These are phyloP conservation scores for Jaltomata sinuosa DNA, from an alignment of 257 asterid genomes.

Conservation along the genomic window DNA sequence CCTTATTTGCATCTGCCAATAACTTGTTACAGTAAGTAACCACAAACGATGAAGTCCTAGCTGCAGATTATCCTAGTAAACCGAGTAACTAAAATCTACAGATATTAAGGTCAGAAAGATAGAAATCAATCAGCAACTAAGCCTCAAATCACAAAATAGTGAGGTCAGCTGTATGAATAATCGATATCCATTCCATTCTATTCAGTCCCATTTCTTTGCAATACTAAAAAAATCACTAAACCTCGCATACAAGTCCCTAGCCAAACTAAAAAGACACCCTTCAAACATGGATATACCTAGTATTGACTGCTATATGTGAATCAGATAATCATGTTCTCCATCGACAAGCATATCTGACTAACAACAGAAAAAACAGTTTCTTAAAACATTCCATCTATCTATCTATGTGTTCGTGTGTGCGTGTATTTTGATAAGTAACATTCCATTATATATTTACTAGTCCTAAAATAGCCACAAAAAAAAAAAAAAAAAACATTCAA, in stretches of 20 bases:
- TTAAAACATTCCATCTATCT: background rate
- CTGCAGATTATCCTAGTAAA: background rate
- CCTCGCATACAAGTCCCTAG: background rate
- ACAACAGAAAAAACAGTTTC: background rate
- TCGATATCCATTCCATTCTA: background rate
- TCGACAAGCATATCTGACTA: background rate
- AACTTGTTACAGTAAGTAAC: constrained; percentile 15
- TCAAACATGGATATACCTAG: too few species aligned
- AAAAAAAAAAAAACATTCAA: background rate
- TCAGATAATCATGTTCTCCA: background rate
- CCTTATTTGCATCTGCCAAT: constrained; percentile 76
- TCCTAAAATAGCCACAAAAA: background rate
- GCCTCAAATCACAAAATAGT: background rate
- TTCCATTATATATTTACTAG: background rate
- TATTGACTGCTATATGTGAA: background rate
- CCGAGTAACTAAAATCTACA: background rate
- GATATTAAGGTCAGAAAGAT: background rate
- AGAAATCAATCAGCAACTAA: background rate
- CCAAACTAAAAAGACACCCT: background rate
- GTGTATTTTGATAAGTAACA: background rate
- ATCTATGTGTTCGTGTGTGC: background rate
- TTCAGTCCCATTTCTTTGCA: background rate
- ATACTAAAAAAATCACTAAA: background rate
- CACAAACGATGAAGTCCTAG: background rate
- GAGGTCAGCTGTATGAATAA: background rate